Evolutionary conservation across 352 stramenopile species (phyloP).

Genomic region (Phytophthora ohioensis): DNA sequence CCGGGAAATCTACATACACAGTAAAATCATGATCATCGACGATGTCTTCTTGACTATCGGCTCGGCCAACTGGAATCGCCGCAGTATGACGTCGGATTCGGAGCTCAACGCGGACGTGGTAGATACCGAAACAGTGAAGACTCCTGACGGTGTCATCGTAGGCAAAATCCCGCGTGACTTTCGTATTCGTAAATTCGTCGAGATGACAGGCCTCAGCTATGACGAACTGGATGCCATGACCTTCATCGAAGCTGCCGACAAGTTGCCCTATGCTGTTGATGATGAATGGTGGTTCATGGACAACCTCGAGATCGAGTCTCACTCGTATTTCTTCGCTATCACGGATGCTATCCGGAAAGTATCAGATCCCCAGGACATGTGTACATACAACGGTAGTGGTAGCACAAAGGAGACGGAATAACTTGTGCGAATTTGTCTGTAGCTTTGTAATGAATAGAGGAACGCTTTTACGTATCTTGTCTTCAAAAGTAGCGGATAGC

Average conservation of each 20-base stretch:
- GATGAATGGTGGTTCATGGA: conserved; percentile 45
- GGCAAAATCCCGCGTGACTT: conserved; percentile 57
- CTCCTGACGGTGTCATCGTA: conserved; percentile 41
- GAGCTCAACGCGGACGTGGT: conserved; percentile 66
- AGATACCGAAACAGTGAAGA: conserved; percentile 40
- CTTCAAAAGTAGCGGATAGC: conserved; percentile 51
- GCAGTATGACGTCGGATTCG: conserved; percentile 55
- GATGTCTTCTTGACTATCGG: conserved; percentile 68
- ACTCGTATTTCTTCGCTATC: conserved; percentile 30
- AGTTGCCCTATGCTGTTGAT: conserved; percentile 12
- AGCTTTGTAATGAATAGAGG: background rate
- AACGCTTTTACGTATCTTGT: background rate
- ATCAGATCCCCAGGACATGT: conserved; percentile 29
- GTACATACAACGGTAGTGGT: conserved; percentile 21
- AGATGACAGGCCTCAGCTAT: conserved; percentile 57
- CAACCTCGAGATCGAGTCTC: conserved; percentile 25
- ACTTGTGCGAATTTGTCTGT: background rate
- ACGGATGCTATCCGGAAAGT: conserved; percentile 27
- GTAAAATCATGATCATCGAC: conserved; percentile 65
- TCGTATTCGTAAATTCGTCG: conserved; percentile 68
- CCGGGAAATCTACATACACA: conserved; percentile 64
- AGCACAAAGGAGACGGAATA: conserved; percentile 10
- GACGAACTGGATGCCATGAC: conserved; percentile 54
- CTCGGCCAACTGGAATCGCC: conserved; percentile 69
- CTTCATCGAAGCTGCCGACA: conserved; percentile 57